Conservation (phyloP, 1,139 yeast species). For the Taphrina deformans region DNA sequence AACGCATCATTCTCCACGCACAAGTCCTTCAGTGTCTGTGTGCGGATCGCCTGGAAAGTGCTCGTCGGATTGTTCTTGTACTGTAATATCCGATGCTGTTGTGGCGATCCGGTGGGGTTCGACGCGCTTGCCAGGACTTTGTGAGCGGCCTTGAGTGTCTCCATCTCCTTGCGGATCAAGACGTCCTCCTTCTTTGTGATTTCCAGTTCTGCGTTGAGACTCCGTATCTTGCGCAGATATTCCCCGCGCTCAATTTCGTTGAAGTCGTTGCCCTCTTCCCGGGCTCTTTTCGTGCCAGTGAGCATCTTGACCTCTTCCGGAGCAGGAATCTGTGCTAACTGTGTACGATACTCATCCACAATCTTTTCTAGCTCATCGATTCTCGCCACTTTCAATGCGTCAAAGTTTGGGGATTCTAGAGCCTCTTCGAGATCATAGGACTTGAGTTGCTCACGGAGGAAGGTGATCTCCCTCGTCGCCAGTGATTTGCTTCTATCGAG, state of each 20-base stretch:
- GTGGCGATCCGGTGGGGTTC: slow-evolving; percentile 45
- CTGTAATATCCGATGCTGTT: slow-evolving; percentile 57
- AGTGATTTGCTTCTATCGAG: slow-evolving; percentile 58
- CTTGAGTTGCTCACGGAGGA: slow-evolving; percentile 55
- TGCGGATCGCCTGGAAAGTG: slow-evolving; percentile 64
- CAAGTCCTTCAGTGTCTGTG: slow-evolving; percentile 55
- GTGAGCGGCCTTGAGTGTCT: slow-evolving; percentile 49
- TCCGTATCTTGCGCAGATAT: slow-evolving; percentile 43
- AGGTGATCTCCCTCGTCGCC: slow-evolving; percentile 62
- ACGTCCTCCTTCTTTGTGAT: slow-evolving; percentile 41
- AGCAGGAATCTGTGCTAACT: slow-evolving; percentile 51
- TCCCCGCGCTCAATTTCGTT: slow-evolving; percentile 41
- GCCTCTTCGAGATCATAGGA: slow-evolving; percentile 47
- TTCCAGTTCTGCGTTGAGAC: slow-evolving; percentile 45
- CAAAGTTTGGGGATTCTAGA: slow-evolving; percentile 40
- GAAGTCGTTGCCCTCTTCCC: slow-evolving; percentile 36
- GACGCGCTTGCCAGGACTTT: slow-evolving; percentile 45
- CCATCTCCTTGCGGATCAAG: slow-evolving; percentile 47
- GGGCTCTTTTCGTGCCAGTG: slow-evolving; percentile 41
- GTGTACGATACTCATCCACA: slow-evolving; percentile 60
- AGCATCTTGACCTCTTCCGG: slow-evolving; percentile 46
- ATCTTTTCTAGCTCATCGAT: slow-evolving; percentile 53
- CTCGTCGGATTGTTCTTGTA: slow-evolving; percentile 67
- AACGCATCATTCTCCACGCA: slow-evolving; percentile 64
- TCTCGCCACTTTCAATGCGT: slow-evolving; percentile 42